Evolutionary conservation across 768 basidiomycete genomes (phyloP), one percentile per base, ranked within the genome.

Genomic region (Gloeophyllum trabeum): DNA sequence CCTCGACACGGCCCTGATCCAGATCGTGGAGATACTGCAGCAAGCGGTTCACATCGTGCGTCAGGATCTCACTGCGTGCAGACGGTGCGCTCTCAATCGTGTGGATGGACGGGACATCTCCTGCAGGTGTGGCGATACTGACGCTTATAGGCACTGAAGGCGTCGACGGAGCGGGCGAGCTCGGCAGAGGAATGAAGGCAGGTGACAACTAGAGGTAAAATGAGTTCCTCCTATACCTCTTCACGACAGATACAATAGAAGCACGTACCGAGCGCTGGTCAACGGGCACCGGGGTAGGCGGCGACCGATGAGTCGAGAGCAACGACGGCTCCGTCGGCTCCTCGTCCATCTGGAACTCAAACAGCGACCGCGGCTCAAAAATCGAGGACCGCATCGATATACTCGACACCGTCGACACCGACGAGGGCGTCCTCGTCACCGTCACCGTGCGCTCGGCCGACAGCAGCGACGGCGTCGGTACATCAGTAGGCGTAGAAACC

Each of bases 21-120:
- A 89, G 52, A 41, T 85, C 79, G 40, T 84, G 76, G 6, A 80
- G 57, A 42, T 68, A 65, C 28, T 73, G 63, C 39, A 79, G 56
- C 14, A 79, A 48, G 5, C 65, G 56, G 57, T 76, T 59, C 39
- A 67, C 76, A 63, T 57, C 75, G 50, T 74, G 67, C 3, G 75
- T 73, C 26, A 67, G 59, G 3, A 68, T 62, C 23, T 71, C 61
- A n/a, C 62, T 57, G 3, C 65, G 59, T n/a, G n/a, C n/a, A n/a
- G n/a, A n/a, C 37, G 65, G 51, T 39, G 65, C 51, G 39, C 64
- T 68, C 14, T 54, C 52, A 30, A 67, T 60, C 4, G 76, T 76
- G 28, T 56, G 64, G 16, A 77, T 63, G 1, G 76, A 79, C 2
- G 78, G 75, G 10, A 43, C 46, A 37, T 70, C 56, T 4, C 66